Evolutionary conservation across 306 rosid genomes (phyloP).

Genomic region (Astragalus membranaceus): DNA sequence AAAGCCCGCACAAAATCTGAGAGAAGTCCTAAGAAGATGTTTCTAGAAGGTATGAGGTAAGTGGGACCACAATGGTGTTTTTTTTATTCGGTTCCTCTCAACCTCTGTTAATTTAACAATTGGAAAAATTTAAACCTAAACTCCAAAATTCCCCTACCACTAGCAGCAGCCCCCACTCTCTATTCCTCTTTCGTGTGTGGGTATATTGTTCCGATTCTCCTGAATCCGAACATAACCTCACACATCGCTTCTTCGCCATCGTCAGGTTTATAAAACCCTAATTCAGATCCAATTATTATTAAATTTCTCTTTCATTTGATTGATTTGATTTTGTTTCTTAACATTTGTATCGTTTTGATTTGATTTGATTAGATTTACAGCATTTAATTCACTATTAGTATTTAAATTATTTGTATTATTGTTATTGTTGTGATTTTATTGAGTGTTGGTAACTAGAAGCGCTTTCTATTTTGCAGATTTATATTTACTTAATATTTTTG

Average conservation of each 20-base stretch:
- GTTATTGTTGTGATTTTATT: background rate
- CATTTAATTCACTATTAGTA: background rate
- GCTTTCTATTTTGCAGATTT: background rate
- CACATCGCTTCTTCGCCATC: background rate
- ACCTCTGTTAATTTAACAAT: background rate
- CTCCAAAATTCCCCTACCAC: conserved; percentile 7
- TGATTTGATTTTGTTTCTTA: no score
- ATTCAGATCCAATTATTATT: background rate
- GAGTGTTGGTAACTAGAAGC: background rate
- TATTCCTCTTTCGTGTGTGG: background rate
- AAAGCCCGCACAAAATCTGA: no score
- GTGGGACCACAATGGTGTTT: background rate
- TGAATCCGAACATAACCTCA: background rate
- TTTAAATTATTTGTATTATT: background rate
- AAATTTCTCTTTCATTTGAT: background rate
- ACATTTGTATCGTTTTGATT: background rate
- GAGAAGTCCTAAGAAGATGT: no score
- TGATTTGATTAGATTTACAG: background rate
- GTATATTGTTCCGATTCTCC: background rate
- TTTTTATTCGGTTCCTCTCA: no score
- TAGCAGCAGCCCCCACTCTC: conserved; percentile 15
- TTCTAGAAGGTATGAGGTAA: no score
- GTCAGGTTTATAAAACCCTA: background rate
- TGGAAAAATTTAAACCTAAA: background rate
- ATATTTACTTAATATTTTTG: background rate